Conservation (phyloP, 176 grass and related monocot genomes). For the Paspalum notatum region DNA sequence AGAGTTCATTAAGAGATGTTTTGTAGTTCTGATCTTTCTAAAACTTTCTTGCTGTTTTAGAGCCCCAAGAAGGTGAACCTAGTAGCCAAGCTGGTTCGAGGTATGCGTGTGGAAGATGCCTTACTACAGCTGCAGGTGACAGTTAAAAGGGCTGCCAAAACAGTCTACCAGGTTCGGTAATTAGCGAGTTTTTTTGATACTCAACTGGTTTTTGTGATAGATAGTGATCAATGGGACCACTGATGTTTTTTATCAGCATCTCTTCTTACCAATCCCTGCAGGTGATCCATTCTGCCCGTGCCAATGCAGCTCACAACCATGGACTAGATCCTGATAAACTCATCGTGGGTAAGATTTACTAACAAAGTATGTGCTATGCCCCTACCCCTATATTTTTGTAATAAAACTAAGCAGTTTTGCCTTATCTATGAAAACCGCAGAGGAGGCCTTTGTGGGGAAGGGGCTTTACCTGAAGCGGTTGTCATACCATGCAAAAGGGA, state of each 20-base stretch:
- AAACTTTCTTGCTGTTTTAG: slow-evolving; percentile 47
- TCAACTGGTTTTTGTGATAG: neutral
- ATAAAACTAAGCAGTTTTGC: neutral
- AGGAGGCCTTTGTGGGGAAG: slow-evolving; percentile 92
- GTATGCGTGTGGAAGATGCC: slow-evolving; percentile 5
- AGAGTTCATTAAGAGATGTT: neutral
- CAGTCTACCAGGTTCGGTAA: slow-evolving; percentile 70
- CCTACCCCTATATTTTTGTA: neutral
- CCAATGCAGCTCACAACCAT: slow-evolving; percentile 86
- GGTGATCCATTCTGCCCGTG: slow-evolving; percentile 96
- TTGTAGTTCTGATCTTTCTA: neutral
- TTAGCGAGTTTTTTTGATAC: neutral
- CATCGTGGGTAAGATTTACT: slow-evolving; percentile 64
- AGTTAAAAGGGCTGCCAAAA: slow-evolving; percentile 92
- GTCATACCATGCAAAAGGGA: slow-evolving; percentile 81
- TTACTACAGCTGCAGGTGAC: slow-evolving; percentile 81
- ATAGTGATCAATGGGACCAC: neutral
- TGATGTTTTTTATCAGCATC: neutral
- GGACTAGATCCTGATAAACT: slow-evolving; percentile 82
- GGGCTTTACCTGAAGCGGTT: slow-evolving; percentile 73
- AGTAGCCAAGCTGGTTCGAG: neutral
- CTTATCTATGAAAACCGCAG: neutral
- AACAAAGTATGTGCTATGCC: neutral
- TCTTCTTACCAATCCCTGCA: slow-evolving; percentile 39
- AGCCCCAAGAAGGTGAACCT: slow-evolving; percentile 88